Conservation (phyloP, 768 basidiomycete genomes). For the Termitomyces sp. region DNA sequence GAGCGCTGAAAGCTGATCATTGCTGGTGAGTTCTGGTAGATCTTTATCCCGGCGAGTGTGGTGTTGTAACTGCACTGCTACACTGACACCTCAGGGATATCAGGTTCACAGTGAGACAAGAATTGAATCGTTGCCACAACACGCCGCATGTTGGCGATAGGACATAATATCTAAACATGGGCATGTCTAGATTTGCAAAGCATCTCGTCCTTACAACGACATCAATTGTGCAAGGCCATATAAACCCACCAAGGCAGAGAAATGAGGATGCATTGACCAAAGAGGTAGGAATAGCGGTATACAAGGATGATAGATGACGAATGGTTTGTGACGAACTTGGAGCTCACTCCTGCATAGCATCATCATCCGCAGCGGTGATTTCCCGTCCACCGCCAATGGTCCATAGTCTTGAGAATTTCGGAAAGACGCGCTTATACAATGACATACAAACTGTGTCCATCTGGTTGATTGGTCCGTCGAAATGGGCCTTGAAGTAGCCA, state of each 20-base stretch:
- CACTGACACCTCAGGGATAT: no score
- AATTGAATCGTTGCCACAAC: background rate
- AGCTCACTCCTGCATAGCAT: conserved; percentile 40
- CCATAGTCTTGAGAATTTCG: conserved; percentile 75
- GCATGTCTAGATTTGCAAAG: background rate
- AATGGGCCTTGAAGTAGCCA: conserved; percentile 96
- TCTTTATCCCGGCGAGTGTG: background rate
- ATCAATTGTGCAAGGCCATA: background rate
- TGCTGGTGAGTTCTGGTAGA: background rate
- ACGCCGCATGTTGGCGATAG: background rate
- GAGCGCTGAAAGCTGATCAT: background rate
- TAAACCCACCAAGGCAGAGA: background rate
- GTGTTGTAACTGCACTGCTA: background rate
- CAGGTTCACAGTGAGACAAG: background rate
- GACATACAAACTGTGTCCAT: conserved; percentile 98
- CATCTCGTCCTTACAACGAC: background rate
- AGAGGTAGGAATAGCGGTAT: background rate
- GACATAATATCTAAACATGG: background rate
- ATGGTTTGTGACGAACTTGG: background rate
- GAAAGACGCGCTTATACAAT: conserved; percentile 92
- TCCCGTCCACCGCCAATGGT: conserved; percentile 16
- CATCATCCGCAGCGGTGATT: conserved; percentile 14
- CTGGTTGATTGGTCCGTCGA: conserved; percentile 89
- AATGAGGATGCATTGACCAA: background rate
- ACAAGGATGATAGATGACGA: background rate